phyloP scores from a whole-genome alignment of 2,329 filamentous ascomycete genomes.

The Bipolaris gigantea region DNA sequence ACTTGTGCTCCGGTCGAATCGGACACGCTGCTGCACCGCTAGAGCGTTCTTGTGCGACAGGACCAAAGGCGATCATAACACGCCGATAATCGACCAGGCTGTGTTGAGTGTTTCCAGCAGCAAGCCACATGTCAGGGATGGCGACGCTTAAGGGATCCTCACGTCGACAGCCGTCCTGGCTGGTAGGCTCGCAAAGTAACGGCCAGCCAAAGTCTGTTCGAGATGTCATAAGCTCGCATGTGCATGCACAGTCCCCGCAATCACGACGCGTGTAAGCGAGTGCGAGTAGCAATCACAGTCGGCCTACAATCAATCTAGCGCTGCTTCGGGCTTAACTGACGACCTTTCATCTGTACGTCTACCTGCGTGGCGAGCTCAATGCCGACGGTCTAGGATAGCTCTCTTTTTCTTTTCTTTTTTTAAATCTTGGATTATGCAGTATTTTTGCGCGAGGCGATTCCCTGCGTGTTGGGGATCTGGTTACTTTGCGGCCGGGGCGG shows the following conservation, averaged over 20 bases:
- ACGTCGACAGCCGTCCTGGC: conserved; percentile 25
- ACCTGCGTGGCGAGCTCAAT: neutral
- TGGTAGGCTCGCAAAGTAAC: conserved; percentile 28
- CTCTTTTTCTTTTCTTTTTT: neutral
- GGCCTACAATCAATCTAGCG: conserved; percentile 8
- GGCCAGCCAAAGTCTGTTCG: conserved; percentile 37
- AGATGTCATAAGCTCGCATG: conserved; percentile 23
- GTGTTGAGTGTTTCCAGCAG: conserved; percentile 34
- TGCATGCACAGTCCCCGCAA: conserved; percentile 31
- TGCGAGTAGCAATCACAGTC: conserved; percentile 28
- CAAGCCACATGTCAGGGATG: conserved; percentile 38
- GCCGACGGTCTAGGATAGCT: neutral
- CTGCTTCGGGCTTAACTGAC: conserved; percentile 5
- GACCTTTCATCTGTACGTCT: conserved; percentile 3
- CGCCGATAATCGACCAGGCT: conserved; percentile 16
- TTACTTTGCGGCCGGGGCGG: conserved; percentile 37
- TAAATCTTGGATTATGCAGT: neutral
- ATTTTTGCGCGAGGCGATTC: conserved; percentile 1
- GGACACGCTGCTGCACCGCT: conserved; percentile 3
- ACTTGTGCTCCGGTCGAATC: conserved; percentile 7
- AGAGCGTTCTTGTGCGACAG: conserved; percentile 9
- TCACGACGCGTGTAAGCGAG: conserved; percentile 34
- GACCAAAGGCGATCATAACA: conserved; percentile 12
- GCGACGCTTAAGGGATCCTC: conserved; percentile 33
- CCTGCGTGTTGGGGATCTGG: conserved; percentile 20